Evolutionary conservation across 2,329 filamentous ascomycete genomes (phyloP).

Genomic region (Penicillium decumbens): DNA sequence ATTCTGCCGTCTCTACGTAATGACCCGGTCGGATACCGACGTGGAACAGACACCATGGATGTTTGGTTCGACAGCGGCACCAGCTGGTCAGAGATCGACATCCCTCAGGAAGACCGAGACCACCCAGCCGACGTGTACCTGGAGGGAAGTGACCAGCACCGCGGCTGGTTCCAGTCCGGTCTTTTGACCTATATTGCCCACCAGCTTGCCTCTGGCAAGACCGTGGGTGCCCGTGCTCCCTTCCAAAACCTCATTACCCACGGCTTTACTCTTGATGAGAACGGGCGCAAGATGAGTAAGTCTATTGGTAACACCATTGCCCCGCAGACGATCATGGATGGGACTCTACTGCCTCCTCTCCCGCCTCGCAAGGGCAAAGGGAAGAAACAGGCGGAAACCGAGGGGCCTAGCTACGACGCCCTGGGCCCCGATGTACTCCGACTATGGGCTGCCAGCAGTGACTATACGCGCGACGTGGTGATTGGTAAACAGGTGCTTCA

Average conservation of each 20-base stretch:
- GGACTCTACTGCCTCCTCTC: constrained; percentile 66
- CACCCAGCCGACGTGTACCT: constrained; percentile 74
- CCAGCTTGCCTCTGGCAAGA: constrained; percentile 37
- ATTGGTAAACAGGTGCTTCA: constrained; percentile 74
- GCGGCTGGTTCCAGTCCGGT: constrained; percentile 97
- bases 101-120: constrained; percentile 28
- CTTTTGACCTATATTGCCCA: constrained; percentile 76
- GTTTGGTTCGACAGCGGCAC: constrained; percentile 99
- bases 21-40: constrained; percentile 53
- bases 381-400: constrained; percentile 37
- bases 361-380: constrained; percentile 59
- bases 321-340: constrained; percentile 78
- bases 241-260: constrained; percentile 92
- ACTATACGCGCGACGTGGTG: constrained; percentile 83
- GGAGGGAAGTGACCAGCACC: constrained; percentile 92
- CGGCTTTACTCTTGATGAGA: constrained; percentile 83
- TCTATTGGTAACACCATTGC: constrained; percentile 84
- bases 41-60: constrained; percentile 95
- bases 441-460: constrained; percentile 84
- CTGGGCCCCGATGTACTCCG: constrained; percentile 83
- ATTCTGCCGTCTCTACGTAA: constrained; percentile 59
- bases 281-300: constrained; percentile 98
- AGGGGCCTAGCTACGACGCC: constrained; percentile 54
- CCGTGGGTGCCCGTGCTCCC: constrained; percentile 53
- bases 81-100: constrained; percentile 66